A percentile compares a stretch with the other conserved stretches of the same genome.
Conservation (phyloP, 2,329 filamentous ascomycete species). For the Plenodomus lindquistii region DNA sequence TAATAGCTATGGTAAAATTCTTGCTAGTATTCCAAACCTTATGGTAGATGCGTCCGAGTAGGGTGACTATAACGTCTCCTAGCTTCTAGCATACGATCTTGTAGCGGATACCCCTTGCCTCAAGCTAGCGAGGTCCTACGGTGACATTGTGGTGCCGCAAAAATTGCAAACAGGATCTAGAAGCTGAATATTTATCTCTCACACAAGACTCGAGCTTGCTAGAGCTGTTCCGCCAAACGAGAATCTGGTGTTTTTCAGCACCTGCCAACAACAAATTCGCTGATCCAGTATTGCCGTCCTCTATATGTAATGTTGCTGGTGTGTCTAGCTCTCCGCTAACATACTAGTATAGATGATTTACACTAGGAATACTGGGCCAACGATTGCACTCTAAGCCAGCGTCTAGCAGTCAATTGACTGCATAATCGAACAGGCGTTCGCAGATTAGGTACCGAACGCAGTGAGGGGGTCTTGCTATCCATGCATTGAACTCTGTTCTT, state of each 20-base stretch:
- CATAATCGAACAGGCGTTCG: conserved; percentile 1
- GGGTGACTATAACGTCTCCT: conserved; percentile 11
- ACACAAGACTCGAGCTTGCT: conserved; percentile 5
- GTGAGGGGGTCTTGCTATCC: conserved; percentile 1
- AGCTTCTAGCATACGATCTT: conserved; percentile 4
- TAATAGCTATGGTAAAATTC: conserved; percentile 12
- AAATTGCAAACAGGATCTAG: conserved; percentile 9
- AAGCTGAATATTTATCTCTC: conserved; percentile 1
- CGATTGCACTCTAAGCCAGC: neutral
- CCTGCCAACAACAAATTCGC: conserved; percentile 12
- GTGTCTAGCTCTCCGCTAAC: conserved; percentile 2
- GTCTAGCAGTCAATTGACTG: conserved; percentile 5
- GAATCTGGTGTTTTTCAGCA: conserved; percentile 11
- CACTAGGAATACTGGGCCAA: conserved; percentile 3
- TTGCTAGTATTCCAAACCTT: conserved; percentile 9
- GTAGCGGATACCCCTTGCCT: conserved; percentile 7
- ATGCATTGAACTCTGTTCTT: conserved; percentile 5
- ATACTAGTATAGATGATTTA: conserved; percentile 12
- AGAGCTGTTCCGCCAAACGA: conserved; percentile 6
- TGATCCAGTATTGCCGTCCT: conserved; percentile 11
- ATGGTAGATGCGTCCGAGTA: conserved; percentile 8
- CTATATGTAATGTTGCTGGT: conserved; percentile 5
- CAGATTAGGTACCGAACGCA: conserved; percentile 5
- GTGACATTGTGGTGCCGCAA: conserved; percentile 10
- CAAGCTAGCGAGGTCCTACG: conserved; percentile 5